Conservation (phyloP, 2,329 filamentous ascomycete genomes). For the Paraconiothyrium sp. region DNA sequence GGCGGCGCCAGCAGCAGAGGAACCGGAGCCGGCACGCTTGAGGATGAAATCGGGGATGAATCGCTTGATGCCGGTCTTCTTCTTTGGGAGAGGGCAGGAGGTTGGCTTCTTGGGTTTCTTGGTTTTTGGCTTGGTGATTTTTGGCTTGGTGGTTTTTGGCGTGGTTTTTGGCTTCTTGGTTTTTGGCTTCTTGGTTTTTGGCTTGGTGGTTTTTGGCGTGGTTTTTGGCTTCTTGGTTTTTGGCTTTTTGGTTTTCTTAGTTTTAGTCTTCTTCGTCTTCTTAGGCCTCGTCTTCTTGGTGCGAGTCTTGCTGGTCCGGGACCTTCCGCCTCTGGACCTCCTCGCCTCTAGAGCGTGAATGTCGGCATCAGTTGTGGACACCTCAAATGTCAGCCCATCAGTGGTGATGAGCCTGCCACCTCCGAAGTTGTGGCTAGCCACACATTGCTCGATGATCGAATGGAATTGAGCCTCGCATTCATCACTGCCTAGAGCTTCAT, state of each 20-base stretch:
- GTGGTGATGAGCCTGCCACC: conserved; percentile 7
- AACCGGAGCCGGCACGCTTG: neutral
- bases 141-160: conserved; percentile 3
- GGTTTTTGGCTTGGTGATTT: neutral
- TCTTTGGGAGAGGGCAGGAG: neutral
- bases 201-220: neutral
- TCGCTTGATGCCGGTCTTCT: neutral
- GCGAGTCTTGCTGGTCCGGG: neutral
- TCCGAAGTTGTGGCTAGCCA: conserved; percentile 5
- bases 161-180: neutral
- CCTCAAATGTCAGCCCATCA: conserved; percentile 1
- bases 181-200: neutral
- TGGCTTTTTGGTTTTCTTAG: neutral
- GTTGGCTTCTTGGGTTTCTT: neutral
- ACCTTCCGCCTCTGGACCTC: neutral
- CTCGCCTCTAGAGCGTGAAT: neutral
- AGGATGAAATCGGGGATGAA: neutral
- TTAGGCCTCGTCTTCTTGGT: neutral
- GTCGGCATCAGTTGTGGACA: neutral
- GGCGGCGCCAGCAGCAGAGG: neutral
- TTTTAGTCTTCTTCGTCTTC: conserved; percentile 1
- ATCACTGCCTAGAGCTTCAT: neutral
- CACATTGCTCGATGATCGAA: conserved; percentile 5
- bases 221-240: conserved; percentile 6
- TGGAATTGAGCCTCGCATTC: conserved; percentile 10